Base-by-base conservation (phyloP, 2,329 filamentous ascomycete species). In the Claviceps fusiformis region DNA sequence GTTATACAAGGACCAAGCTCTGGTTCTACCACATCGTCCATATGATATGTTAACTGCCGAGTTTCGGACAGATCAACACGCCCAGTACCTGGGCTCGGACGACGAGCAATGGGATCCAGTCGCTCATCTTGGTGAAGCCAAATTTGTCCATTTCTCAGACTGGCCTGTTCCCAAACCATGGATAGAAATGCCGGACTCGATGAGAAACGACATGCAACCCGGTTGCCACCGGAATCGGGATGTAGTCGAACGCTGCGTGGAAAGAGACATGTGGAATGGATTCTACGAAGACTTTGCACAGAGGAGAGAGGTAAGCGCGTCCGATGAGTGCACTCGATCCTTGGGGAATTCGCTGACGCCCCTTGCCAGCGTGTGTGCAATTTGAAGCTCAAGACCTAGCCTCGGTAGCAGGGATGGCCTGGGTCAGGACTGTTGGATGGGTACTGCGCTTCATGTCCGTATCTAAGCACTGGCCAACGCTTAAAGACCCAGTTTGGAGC, bases 81-180 rank as follows among this genome's bases (percentile, higher is more conserved):
- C 69, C 17, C 67, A 72, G 2, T 76, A 75, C 50, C 67, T 73
- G 1, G 65, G 66, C 3, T 60, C 61, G 6, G 70, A 72, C 9
- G 65, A 73, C 1, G 79, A 80, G 58, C 60, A 62, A 2, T 87
- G 83, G 82, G 78, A 86, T 61, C 74, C 83, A 0, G 27, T 67
- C 56, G 54, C 65, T 39, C 73, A 75, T 1, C 71, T 79, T 53
- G 73, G 74, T 15, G 81, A 86, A 61, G 80, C 82, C 7, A 86
- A 85, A 59, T 73, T 85, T 5, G 71, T 88, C 2, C 85, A 88
- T 65, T 88, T 87, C 64, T 84, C 80, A 13, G 85, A 89, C 62
- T 86, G 80, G 80, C 85, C 85, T 1, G 61, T 86, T 6, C 82
- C 83, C 0, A 88, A 88, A 56, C 75, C 75, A 0, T 77, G 75